Base-by-base conservation (phyloP, 1,284 basidiomycete genomes). In the Ceratobasidium sp. region DNA sequence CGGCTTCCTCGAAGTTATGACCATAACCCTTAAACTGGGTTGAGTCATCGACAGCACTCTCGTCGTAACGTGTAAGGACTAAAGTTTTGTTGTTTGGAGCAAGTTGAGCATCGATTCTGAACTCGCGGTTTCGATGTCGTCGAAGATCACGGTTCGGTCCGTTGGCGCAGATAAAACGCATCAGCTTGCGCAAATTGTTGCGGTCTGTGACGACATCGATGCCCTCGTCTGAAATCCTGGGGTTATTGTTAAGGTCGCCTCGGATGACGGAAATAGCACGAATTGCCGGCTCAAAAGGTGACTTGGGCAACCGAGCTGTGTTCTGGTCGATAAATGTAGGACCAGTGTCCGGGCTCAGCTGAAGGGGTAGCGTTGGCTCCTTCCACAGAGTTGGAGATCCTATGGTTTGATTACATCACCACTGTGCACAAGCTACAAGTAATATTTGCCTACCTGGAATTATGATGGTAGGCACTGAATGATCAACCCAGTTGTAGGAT, bases 401-500 rank as follows among this genome's bases (percentile, higher is more conserved):
- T 73, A 9, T 1, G 27, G 24, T 61, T 43, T 19, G 43, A 39
- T 59, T 59, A 7, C 24, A 39, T 48, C 54, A 34, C 34, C 13
- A 51, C 6, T 11, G 37, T 51, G 48, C 63, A 46, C 22, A 66
- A 48, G 34, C 31, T 34, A 24, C 34, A 53, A 39, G 43, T 51
- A 22, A 13, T n/a, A 37, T n/a, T 7, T 37, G 49, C 39, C 22
- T 19, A 63, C 71, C 71, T 43, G 71, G 71, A 39, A 73, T 43
- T 6, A 73, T 43, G 2, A 73, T 62, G 9, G 59, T 63, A 41
- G 71, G 71, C 9, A n/a, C 39, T n/a, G 58, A 14, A 34, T 62
- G 59, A 14, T 73, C 71, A 6, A 51, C 59, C 71, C 71, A 73
- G 19, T 63, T 63, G 27, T 73, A 73, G 8, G 71, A 73, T 1